These are phyloP conservation scores for Sporobolomyces roseus DNA, from an alignment of 768 basidiomycete genomes.

Conservation along the genomic window DNA sequence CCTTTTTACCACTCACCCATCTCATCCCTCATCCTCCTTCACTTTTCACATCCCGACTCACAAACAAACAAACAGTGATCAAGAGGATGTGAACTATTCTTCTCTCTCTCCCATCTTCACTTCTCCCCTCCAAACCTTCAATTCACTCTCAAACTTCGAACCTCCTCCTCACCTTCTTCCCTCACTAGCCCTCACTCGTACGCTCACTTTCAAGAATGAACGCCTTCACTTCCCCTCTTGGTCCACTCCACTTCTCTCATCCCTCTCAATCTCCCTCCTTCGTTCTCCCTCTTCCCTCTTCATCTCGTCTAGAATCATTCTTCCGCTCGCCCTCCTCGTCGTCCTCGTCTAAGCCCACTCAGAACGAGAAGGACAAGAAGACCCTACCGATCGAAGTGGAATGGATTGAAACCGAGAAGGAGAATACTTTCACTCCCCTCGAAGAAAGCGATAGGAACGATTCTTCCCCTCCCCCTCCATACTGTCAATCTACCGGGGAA, in stretches of 20 bases:
- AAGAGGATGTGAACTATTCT: background rate
- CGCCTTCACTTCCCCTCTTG: conserved; percentile 3
- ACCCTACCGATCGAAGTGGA: background rate
- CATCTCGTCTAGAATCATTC: conserved; percentile 1
- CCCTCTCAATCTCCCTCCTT: background rate
- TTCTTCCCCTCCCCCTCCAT: conserved; percentile 3
- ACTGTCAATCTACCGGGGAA: conserved; percentile 2
- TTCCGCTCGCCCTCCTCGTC: background rate
- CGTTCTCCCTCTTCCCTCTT: background rate
- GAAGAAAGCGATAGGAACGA: background rate
- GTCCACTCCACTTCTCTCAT: conserved; percentile 2
- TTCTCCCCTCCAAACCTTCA: background rate
- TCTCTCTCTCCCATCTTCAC: background rate
- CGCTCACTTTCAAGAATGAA: background rate
- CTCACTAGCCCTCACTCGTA: too few species aligned
- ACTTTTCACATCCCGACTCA: too few species aligned
- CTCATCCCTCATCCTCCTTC: background rate
- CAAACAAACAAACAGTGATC: background rate
- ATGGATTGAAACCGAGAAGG: too few species aligned
- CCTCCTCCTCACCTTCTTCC: background rate
- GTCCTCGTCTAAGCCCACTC: background rate
- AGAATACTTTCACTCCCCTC: background rate
- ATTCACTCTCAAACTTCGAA: background rate
- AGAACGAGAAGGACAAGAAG: background rate
- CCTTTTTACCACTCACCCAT: background rate